Evolutionary conservation across 768 basidiomycete species (phyloP), one percentile per base, ranked within the genome.

Genomic region (Termitomyces sp.): DNA sequence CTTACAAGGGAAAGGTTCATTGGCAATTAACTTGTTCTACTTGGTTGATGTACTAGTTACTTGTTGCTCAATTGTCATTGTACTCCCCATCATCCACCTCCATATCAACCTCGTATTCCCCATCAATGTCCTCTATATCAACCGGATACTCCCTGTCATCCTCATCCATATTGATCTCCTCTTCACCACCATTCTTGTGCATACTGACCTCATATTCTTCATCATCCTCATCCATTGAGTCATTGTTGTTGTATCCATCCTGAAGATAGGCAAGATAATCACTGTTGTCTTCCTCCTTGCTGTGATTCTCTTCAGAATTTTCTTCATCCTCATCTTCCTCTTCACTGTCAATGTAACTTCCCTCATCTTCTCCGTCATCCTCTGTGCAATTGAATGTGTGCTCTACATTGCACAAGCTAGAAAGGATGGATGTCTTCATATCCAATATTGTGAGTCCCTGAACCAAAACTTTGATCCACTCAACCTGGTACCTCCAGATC

Each of bases 371-470:
- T 28, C 28, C 28, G 7, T 28, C 2, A 4, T 36, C 20, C 7
- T 38, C 28, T 6, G 3, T 42, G 20, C 18, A 28, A 28, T 58
- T 16, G 7, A 32, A 49, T 1, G 12, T 28, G 18, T 33, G 32
- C 13, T 45, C 52, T 9, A 54, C 59, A 16, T 35, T 54, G 22
- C 46, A 60, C 3, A 45, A 7, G 11, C 44, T 52, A 24, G 51
- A 44, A 8, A 60, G 42, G 20, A 60, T 45, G 0, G 52, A 54
- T 6, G 56, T 46, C 22, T 57, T 57, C 33, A 62, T 22, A n/a
- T 62, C 61, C 6, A 62, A 36, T 1, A 56, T 33, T 1, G 50
- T 57, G 32, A 62, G 20, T 4, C 50, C 61, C 24, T 52, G 50
- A 1, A 57, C 61, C 16, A 62, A 22, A 1, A 20, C 7, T n/a